Evolutionary conservation across 2,329 filamentous ascomycete genomes (phyloP).

Genomic region (Didymella arachidicola): DNA sequence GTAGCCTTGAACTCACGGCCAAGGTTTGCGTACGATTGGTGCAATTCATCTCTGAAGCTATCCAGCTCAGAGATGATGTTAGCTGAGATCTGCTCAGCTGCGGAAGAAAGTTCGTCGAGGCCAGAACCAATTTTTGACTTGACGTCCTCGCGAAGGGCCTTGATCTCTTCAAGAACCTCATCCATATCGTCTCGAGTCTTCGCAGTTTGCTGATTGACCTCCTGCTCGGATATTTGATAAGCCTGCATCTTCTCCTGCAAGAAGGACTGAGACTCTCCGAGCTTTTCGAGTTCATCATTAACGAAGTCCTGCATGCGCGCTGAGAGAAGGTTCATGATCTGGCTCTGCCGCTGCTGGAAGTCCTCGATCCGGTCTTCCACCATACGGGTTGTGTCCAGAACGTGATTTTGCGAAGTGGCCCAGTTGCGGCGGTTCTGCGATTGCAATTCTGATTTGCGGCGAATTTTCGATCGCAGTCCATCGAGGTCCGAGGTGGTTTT

Average conservation of each 20-base stretch:
- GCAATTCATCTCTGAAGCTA: constrained; percentile 82
- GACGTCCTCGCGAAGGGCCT: constrained; percentile 84
- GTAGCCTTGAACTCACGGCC: constrained; percentile 85
- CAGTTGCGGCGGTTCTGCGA: constrained; percentile 79
- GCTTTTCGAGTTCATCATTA: constrained; percentile 73
- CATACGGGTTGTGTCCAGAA: constrained; percentile 76
- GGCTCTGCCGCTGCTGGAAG: constrained; percentile 76
- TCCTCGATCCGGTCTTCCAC: constrained; percentile 78
- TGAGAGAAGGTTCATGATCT: constrained; percentile 72
- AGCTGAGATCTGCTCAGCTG: constrained; percentile 86
- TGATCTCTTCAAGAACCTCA: constrained; percentile 88
- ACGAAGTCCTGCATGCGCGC: constrained; percentile 80
- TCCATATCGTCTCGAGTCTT: constrained; percentile 86
- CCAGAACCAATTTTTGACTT: constrained; percentile 87
- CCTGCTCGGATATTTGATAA: constrained; percentile 72
- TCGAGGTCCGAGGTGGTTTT: constrained; percentile 81
- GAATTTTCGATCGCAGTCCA: constrained; percentile 84
- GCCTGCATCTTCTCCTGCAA: constrained; percentile 72
- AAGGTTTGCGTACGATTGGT: constrained; percentile 81
- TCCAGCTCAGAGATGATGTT: constrained; percentile 87
- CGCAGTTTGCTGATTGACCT: constrained; percentile 72
- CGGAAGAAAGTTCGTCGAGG: constrained; percentile 79
- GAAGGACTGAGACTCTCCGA: constrained; percentile 73
- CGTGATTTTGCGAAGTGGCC: constrained; percentile 76
- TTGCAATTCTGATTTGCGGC: constrained; percentile 84